Conservation (phyloP, 306 rosid genomes). For the Pterocarpus santalinus region DNA sequence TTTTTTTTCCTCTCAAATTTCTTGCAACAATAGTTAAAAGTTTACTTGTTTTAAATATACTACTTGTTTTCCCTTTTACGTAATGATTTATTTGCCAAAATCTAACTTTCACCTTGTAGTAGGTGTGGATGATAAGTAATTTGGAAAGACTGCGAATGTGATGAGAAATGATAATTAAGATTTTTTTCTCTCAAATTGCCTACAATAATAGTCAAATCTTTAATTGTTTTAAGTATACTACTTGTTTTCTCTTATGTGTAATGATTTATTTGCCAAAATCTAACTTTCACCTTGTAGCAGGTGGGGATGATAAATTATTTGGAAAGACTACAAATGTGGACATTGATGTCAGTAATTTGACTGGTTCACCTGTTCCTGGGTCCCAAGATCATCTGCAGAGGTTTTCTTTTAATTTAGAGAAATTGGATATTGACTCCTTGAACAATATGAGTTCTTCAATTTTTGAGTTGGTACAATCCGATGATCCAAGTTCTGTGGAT, state of each 20-base stretch:
- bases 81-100: not conserved
- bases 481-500: constrained; percentile 66
- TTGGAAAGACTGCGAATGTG: constrained; percentile 57
- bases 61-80: not conserved
- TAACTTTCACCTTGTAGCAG: constrained; percentile 56
- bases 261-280: constrained; percentile 21
- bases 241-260: not conserved
- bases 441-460: constrained; percentile 68
- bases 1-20: too few species aligned
- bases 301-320: constrained; percentile 78
- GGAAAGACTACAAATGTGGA: constrained; percentile 64
- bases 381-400: constrained; percentile 60
- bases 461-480: constrained; percentile 70
- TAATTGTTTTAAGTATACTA: not conserved
- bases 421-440: constrained; percentile 64
- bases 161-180: not conserved
- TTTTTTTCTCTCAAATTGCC: not conserved
- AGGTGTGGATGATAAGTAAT: constrained; percentile 87
- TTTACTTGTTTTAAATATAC: too few species aligned
- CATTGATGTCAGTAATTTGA: constrained; percentile 62
- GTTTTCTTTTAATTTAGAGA: constrained; percentile 73
- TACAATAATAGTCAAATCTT: not conserved
- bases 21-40: too few species aligned
- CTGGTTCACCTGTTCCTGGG: constrained; percentile 62
- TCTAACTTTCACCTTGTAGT: constrained; percentile 10